These are phyloP conservation scores for Acorus calamus DNA, from an alignment of 106 monocot species.

Conservation along the genomic window DNA sequence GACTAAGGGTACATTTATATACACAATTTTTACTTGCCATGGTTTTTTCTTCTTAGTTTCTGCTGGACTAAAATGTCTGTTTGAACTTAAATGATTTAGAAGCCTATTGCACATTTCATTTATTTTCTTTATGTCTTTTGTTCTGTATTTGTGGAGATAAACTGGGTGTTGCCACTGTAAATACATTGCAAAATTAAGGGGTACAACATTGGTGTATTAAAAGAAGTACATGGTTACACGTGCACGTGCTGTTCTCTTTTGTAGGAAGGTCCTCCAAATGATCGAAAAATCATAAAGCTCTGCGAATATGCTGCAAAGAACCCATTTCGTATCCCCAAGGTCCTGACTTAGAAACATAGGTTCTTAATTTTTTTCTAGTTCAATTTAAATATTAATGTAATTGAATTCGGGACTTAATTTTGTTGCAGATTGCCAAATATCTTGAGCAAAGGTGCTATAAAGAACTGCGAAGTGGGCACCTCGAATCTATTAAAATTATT, in stretches of 20 bases:
- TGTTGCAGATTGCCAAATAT: conserved; percentile 67
- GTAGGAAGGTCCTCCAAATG: conserved; percentile 73
- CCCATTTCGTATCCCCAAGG: conserved; percentile 88
- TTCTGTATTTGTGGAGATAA: too few relatives aligned
- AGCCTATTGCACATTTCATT: too few relatives aligned
- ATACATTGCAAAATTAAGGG: too few relatives aligned
- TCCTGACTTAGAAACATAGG: conserved; percentile 1
- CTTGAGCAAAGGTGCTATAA: conserved; percentile 84
- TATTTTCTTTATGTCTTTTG: too few relatives aligned
- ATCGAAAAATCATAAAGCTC: conserved; percentile 82
- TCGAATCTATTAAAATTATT: conserved; percentile 59
- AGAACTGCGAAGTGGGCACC: conserved; percentile 53
- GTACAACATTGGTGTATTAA: too few relatives aligned
- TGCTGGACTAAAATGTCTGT: too few relatives aligned
- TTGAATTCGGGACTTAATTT: neutral
- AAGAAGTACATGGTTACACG: too few relatives aligned
- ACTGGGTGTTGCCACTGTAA: too few relatives aligned
- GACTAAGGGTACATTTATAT: too few relatives aligned
- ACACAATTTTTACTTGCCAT: too few relatives aligned
- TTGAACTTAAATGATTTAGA: too few relatives aligned
- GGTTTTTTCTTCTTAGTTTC: too few relatives aligned
- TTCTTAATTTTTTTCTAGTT: conserved; percentile 1
- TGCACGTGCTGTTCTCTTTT: neutral
- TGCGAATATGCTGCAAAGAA: conserved; percentile 96
- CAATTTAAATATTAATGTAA: neutral